Conservation (phyloP, 495 filamentous ascomycete genomes). For the Cudoniella acicularis region DNA sequence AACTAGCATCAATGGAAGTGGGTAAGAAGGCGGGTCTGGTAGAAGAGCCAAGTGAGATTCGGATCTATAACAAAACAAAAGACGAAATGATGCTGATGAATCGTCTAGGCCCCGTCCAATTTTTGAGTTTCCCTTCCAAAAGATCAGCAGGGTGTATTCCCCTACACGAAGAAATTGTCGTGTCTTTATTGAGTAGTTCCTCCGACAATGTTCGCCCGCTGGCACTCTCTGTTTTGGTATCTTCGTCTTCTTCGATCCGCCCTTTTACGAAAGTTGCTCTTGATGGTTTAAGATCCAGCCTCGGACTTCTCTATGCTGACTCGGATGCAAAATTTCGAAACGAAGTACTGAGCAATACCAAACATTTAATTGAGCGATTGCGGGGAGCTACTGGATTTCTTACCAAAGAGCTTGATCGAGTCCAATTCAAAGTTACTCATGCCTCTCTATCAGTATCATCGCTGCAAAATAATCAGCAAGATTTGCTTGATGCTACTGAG, state of each 20-base stretch:
- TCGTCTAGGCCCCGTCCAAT: constrained; percentile 6
- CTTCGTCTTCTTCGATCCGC: constrained; percentile 63
- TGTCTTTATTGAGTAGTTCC: constrained; percentile 57
- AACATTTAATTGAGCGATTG: constrained; percentile 64
- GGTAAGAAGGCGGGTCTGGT: constrained; percentile 78
- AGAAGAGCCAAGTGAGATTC: constrained; percentile 65
- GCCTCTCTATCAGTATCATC: neutral
- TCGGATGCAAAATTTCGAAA: constrained; percentile 80
- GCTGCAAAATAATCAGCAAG: constrained; percentile 1
- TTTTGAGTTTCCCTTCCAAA: constrained; percentile 11
- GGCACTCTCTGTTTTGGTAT: constrained; percentile 69
- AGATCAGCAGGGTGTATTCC: constrained; percentile 22
- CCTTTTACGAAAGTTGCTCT: constrained; percentile 61
- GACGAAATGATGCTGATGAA: too few relatives aligned
- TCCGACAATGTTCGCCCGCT: constrained; percentile 63
- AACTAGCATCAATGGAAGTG: constrained; percentile 67
- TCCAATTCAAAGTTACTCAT: neutral
- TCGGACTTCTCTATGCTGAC: constrained; percentile 71
- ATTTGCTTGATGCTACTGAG: neutral
- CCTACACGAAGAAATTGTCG: constrained; percentile 40
- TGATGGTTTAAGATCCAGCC: constrained; percentile 51
- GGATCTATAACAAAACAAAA: too few relatives aligned
- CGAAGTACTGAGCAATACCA: constrained; percentile 65
- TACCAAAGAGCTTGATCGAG: constrained; percentile 31
- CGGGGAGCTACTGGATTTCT: constrained; percentile 44